Conservation (phyloP, 2,329 filamentous ascomycete genomes). For the Ascochyta clinopodiicola region DNA sequence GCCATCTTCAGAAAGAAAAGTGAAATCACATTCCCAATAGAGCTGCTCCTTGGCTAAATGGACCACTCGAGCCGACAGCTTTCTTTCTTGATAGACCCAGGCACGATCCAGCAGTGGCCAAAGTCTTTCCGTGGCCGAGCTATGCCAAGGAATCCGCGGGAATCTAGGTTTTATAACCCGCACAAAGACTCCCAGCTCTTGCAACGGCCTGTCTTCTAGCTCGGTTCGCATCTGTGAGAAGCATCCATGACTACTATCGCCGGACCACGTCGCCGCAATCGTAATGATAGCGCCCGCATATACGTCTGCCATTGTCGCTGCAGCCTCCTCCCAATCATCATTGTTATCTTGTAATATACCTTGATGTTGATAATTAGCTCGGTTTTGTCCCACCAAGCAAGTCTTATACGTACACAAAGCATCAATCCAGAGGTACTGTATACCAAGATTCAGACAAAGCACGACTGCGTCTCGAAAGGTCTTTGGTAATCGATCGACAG, state of each 20-base stretch:
- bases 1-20: background rate
- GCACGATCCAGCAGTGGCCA: background rate
- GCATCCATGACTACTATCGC: background rate
- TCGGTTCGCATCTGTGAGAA: background rate
- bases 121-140: too few species aligned
- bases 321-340: background rate
- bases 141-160: too few species aligned
- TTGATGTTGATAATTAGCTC: background rate
- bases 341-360: background rate
- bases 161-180: background rate
- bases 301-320: background rate
- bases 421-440: background rate
- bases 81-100: background rate
- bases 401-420: background rate
- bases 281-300: background rate
- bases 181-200: background rate
- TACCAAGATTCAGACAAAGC: background rate
- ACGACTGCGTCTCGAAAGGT: background rate
- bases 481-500: background rate
- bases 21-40: background rate
- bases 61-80: background rate
- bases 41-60: background rate
- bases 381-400: fast-evolving
- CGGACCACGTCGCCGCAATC: background rate
- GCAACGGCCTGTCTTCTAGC: background rate